These are phyloP conservation scores for Croton laevigatus DNA, from an alignment of 441 rosid genomes.

Conservation along the genomic window DNA sequence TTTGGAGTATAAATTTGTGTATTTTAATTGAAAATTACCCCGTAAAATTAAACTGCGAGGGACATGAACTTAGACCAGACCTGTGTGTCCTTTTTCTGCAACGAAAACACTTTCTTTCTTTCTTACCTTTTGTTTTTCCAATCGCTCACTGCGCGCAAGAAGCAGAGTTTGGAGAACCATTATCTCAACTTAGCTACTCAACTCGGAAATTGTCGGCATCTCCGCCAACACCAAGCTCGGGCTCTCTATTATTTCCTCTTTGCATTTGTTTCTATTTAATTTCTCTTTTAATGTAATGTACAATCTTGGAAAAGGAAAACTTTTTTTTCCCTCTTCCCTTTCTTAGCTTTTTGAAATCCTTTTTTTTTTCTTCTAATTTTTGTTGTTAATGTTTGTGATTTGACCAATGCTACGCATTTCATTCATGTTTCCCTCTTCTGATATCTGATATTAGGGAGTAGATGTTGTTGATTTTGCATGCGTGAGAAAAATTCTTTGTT, in stretches of 20 bases:
- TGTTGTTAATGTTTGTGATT: not conserved
- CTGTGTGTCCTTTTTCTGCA: too few relatives aligned
- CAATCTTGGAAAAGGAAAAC: not conserved
- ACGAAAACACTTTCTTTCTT: too few relatives aligned
- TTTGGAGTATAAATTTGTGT: too few relatives aligned
- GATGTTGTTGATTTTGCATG: not conserved
- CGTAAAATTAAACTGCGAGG: too few relatives aligned
- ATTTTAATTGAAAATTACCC: too few relatives aligned
- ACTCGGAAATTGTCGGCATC: not conserved
- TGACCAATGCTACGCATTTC: not conserved
- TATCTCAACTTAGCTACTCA: not conserved
- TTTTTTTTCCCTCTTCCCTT: not conserved
- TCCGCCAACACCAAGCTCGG: not conserved
- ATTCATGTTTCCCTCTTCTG: not conserved
- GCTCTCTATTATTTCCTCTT: too few relatives aligned
- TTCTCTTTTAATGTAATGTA: not conserved
- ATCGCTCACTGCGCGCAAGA: too few relatives aligned
- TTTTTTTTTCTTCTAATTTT: too few relatives aligned
- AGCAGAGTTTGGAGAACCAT: not conserved
- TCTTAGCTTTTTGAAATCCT: not conserved
- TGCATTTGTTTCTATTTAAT: not conserved
- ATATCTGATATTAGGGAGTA: too few relatives aligned
- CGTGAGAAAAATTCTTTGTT: not conserved
- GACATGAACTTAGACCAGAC: too few relatives aligned
- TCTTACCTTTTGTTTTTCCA: too few relatives aligned